phyloP scores from a whole-genome alignment of 2,329 filamentous ascomycete genomes.

The Aspergillus puulaauensis region DNA sequence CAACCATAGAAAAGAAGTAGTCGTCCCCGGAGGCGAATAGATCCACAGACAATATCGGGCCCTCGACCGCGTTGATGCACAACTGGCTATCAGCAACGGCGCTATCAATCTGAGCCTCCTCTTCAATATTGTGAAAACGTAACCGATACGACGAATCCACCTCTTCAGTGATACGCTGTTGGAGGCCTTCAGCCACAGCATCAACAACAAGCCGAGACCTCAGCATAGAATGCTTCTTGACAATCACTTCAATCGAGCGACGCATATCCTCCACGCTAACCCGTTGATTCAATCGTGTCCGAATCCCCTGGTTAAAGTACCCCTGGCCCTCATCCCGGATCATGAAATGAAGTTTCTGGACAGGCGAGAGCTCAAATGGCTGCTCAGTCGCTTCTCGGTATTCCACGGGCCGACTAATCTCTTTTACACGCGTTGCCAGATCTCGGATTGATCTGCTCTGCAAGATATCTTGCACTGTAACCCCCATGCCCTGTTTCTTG shows the following conservation, averaged over 20 bases:
- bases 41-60: slow-evolving; percentile 44
- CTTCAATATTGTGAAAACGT: slow-evolving; percentile 19
- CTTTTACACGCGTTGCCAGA: slow-evolving; percentile 31
- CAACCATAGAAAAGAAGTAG: slow-evolving; percentile 34
- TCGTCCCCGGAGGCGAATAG: slow-evolving; percentile 38
- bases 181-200: slow-evolving; percentile 16
- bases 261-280: slow-evolving; percentile 25
- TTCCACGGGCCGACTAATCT: slow-evolving; percentile 29
- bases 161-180: slow-evolving; percentile 32
- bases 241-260: slow-evolving; percentile 30
- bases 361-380: slow-evolving; percentile 37
- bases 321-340: slow-evolving; percentile 33
- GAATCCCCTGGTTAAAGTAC: slow-evolving; percentile 41
- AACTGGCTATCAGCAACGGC: slow-evolving; percentile 31
- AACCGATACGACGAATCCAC: slow-evolving; percentile 30
- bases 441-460: slow-evolving; percentile 48
- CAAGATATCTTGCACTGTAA: slow-evolving; percentile 51
- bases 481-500: slow-evolving; percentile 45
- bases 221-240: slow-evolving; percentile 40
- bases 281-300: slow-evolving; percentile 29
- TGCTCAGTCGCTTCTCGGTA: slow-evolving; percentile 34
- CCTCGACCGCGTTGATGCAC: slow-evolving; percentile 35
- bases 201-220: slow-evolving; percentile 31
- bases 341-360: slow-evolving; percentile 40
- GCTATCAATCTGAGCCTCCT: slow-evolving; percentile 22